Conservation (phyloP, 2,329 filamentous ascomycete genomes). For the Aspergillus ochraceoroseus region DNA sequence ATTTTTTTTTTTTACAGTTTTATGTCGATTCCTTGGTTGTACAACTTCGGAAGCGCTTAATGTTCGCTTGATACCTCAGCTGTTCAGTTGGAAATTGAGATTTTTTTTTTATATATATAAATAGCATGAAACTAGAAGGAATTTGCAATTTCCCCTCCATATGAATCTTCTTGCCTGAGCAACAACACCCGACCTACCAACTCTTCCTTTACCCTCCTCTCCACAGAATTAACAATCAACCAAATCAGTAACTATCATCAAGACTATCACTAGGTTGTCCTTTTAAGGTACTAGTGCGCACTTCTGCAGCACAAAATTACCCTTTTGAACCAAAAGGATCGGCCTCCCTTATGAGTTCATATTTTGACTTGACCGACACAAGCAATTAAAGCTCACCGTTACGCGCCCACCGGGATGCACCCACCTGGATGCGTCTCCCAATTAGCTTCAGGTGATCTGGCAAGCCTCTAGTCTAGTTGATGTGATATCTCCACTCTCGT, state of each 20-base stretch:
- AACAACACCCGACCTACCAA: not conserved
- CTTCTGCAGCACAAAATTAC: conserved; percentile 5
- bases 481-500: conserved; percentile 25
- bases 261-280: not conserved
- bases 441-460: conserved; percentile 14
- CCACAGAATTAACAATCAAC: not conserved
- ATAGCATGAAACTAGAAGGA: not conserved
- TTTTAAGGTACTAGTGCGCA: not conserved
- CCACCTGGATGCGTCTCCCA: not conserved
- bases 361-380: conserved; percentile 1
- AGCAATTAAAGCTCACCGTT: conserved; percentile 21
- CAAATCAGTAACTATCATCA: not conserved
- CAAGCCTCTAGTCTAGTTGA: conserved; percentile 1
- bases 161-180: too few relatives aligned
- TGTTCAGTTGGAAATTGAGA: not conserved
- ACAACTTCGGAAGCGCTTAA: conserved; percentile 2
- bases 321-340: conserved; percentile 7
- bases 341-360: conserved; percentile 3
- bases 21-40: not conserved
- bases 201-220: not conserved
- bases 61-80: conserved; percentile 4
- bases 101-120: too few relatives aligned
- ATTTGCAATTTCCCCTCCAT: too few relatives aligned
- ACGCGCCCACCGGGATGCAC: conserved; percentile 21
- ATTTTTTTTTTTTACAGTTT: not conserved